These are phyloP conservation scores for Phytopythium oedochilum DNA, from an alignment of 352 stramenopile species.

Conservation along the genomic window DNA sequence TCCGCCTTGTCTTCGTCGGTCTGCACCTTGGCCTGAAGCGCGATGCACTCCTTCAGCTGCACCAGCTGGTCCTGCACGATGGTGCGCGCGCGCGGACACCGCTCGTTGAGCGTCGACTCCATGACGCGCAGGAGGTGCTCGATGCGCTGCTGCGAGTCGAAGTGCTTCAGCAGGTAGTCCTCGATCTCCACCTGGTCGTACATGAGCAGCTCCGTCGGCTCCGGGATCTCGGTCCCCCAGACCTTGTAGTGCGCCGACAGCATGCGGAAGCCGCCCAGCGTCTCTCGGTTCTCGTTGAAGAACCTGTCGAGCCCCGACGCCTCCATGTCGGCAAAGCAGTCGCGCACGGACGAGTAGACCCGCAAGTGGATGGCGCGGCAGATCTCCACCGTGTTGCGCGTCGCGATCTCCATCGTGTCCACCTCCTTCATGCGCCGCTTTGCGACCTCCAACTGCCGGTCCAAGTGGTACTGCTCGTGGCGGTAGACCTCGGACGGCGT, in stretches of 20 bases:
- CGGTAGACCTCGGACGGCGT: slow-evolving; percentile 47
- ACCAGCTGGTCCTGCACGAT: slow-evolving; percentile 48
- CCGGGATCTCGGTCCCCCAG: slow-evolving; percentile 28
- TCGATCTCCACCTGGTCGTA: slow-evolving; percentile 60
- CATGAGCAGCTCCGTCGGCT: slow-evolving; percentile 59
- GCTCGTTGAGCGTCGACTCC: slow-evolving; percentile 55
- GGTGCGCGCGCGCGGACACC: slow-evolving; percentile 36
- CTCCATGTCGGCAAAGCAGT: slow-evolving; percentile 58
- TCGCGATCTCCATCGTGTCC: slow-evolving; percentile 49
- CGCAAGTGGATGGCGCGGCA: slow-evolving; percentile 37
- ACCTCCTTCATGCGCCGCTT: slow-evolving; percentile 48
- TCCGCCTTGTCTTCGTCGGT: slow-evolving; percentile 16
- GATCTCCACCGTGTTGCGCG: slow-evolving; percentile 59
- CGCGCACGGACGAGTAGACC: slow-evolving; percentile 32
- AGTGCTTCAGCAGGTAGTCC: slow-evolving; percentile 65
- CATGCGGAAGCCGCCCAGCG: slow-evolving; percentile 57
- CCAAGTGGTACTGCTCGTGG: slow-evolving; percentile 60
- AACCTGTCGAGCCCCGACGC: slow-evolving; percentile 31
- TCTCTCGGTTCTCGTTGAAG: slow-evolving; percentile 47
- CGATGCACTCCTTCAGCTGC: slow-evolving; percentile 45
- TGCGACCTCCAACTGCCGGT: slow-evolving; percentile 35
- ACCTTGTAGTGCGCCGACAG: slow-evolving; percentile 50
- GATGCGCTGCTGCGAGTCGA: slow-evolving; percentile 26
- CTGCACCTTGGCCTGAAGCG: slow-evolving; percentile 14
- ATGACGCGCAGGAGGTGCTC: slow-evolving; percentile 44